Evolutionary conservation across 2,329 filamentous ascomycete genomes (phyloP).

Genomic region (Colletotrichum sp.): DNA sequence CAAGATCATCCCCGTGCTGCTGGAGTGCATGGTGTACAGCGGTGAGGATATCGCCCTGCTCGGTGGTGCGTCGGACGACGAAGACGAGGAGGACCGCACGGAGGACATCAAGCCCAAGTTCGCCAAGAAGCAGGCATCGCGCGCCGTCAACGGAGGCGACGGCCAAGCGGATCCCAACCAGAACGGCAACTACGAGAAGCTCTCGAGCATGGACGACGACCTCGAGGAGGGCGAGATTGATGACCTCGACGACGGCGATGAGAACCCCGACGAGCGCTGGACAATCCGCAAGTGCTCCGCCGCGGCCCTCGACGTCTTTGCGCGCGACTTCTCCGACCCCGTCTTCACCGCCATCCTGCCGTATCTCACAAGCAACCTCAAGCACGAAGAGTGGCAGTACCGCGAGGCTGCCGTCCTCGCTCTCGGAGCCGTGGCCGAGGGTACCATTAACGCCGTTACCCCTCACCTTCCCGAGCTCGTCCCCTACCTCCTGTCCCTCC

Average conservation of each 20-base stretch:
- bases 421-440: conserved; percentile 92
- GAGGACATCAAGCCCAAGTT: conserved; percentile 95
- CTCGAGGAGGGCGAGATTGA: conserved; percentile 89
- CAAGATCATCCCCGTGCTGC: conserved; percentile 87
- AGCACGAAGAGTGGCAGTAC: conserved; percentile 87
- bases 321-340: conserved; percentile 83
- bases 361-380: conserved; percentile 88
- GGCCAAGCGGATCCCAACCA: conserved; percentile 55
- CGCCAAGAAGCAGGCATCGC: conserved; percentile 70
- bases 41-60: conserved; percentile 90
- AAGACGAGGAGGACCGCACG: conserved; percentile 86
- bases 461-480: conserved; percentile 91
- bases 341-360: conserved; percentile 94
- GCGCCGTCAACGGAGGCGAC: conserved; percentile 60
- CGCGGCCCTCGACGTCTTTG: conserved; percentile 92
- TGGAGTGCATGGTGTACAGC: conserved; percentile 95
- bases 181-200: conserved; percentile 62
- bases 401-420: conserved; percentile 94
- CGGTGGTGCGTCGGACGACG: conserved; percentile 85
- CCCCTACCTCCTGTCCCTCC: conserved; percentile 84
- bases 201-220: conserved; percentile 71
- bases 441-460: conserved; percentile 87
- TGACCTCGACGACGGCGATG: conserved; percentile 70
- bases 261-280: conserved; percentile 90
- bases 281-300: conserved; percentile 97